Percentiles rank a stretch among this genome's conserved stretches.
phyloP scores from a whole-genome alignment of 164 flowering plant species.

The Magnolia sinica region DNA sequence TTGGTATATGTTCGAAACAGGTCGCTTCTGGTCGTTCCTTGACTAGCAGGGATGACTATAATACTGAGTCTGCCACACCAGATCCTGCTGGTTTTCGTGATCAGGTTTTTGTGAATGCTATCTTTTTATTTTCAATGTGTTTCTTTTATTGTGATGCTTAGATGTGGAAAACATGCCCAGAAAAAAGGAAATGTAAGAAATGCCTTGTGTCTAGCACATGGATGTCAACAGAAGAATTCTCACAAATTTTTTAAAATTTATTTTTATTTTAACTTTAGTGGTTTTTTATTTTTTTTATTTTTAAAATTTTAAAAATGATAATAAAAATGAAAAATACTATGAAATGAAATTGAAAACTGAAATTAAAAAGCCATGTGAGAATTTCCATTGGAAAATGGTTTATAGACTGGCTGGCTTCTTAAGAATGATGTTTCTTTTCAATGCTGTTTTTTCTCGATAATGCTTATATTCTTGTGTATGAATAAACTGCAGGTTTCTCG shows the following conservation, averaged over 20 bases:
- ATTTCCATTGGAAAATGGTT: too few relatives aligned
- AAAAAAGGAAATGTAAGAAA: too few relatives aligned
- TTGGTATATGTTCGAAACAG: conserved; percentile 27
- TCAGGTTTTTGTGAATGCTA: conserved; percentile 44
- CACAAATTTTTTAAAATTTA: not conserved
- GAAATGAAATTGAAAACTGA: not conserved
- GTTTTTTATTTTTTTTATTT: too few relatives aligned
- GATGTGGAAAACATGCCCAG: too few relatives aligned
- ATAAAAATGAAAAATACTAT: not conserved
- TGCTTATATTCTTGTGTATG: not conserved
- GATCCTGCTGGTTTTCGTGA: conserved; percentile 80
- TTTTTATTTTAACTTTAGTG: not conserved
- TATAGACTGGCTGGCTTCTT: too few relatives aligned
- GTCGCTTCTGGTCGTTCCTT: conserved; percentile 28
- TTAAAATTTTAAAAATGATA: not conserved
- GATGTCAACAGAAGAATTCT: not conserved
- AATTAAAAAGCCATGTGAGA: not conserved
- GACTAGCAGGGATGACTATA: conserved; percentile 53
- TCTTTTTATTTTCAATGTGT: not conserved
- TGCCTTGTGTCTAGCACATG: not conserved
- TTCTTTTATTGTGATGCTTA: not conserved
- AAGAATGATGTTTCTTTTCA: too few relatives aligned
- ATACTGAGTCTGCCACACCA: conserved; percentile 42
- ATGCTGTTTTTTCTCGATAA: not conserved
- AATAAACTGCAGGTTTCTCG: conserved; percentile 49